Percentiles rank a stretch among this genome's conserved stretches.
phyloP scores from a whole-genome alignment of 495 filamentous ascomycete genomes.

The Monascus purpureus region DNA sequence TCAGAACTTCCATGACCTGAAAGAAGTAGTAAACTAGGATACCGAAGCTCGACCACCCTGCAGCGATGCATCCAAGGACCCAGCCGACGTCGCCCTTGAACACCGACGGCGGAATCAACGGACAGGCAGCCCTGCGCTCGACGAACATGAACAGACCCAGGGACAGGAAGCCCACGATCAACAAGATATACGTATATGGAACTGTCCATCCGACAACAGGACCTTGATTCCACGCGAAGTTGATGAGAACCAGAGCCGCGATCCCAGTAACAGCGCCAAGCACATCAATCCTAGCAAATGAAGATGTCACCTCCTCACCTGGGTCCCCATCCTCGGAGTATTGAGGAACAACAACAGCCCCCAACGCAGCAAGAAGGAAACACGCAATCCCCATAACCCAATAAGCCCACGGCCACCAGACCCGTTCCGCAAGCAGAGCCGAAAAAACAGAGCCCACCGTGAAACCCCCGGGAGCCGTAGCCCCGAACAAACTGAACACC shows the following conservation, averaged over 20 bases:
- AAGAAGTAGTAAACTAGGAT: conserved; percentile 46
- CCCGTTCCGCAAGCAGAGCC: conserved; percentile 32
- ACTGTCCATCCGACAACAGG: conserved; percentile 42
- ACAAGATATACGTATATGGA: conserved; percentile 37
- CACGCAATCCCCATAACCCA: conserved; percentile 41
- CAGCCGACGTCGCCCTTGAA: conserved; percentile 37
- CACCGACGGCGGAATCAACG: conserved; percentile 39
- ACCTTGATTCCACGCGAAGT: conserved; percentile 49
- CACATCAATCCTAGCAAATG: conserved; percentile 28
- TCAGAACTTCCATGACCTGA: conserved; percentile 37
- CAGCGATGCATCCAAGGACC: conserved; percentile 38
- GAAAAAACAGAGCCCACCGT: conserved; percentile 37
- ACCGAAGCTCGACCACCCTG: conserved; percentile 49
- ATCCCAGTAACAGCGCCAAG: conserved; percentile 37
- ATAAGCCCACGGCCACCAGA: conserved; percentile 52
- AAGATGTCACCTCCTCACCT: conserved; percentile 5
- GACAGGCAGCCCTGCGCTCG: conserved; percentile 31
- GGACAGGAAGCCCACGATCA: conserved; percentile 41
- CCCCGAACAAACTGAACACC: conserved; percentile 47
- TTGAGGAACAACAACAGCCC: conserved; percentile 32
- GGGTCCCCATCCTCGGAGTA: conserved; percentile 9
- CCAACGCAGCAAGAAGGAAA: conserved; percentile 23
- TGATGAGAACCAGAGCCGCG: conserved; percentile 41
- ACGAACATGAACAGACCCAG: conserved; percentile 36
- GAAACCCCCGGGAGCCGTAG: conserved; percentile 40